Percentiles rank a stretch among this genome's conserved stretches.
These are phyloP conservation scores for Gossypium turneri DNA, from an alignment of 345 rosid genomes.

Conservation along the genomic window DNA sequence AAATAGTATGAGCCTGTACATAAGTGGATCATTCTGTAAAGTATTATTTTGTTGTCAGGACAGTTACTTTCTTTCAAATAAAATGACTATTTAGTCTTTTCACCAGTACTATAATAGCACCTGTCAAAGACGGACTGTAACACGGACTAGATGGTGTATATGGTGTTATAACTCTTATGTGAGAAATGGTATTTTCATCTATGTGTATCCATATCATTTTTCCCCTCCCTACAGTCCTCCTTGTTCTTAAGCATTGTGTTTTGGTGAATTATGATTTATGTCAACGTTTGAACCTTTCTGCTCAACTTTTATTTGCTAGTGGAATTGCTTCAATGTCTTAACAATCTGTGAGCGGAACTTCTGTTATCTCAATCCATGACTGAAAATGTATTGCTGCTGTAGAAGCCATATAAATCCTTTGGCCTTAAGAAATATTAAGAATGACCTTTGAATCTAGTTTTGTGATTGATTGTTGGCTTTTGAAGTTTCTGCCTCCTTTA, in stretches of 20 bases:
- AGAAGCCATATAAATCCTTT: neutral
- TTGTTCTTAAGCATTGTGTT: neutral
- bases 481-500: neutral
- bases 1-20: neutral
- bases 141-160: neutral
- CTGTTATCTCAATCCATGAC: neutral
- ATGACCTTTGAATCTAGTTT: neutral
- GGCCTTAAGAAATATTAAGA: neutral
- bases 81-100: neutral
- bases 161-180: neutral
- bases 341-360: neutral
- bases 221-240: neutral
- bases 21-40: neutral
- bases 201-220: neutral
- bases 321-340: neutral
- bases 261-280: neutral
- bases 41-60: neutral
- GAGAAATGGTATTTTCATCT: neutral
- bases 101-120: neutral
- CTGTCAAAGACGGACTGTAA: neutral
- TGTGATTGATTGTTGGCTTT: neutral
- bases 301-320: neutral
- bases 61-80: neutral
- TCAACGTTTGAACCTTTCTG: neutral
- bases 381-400: neutral